Percentiles rank a stretch among this genome's conserved stretches.
phyloP scores from a whole-genome alignment of 2,329 filamentous ascomycete species.

The Colletotrichum noveboracense region DNA sequence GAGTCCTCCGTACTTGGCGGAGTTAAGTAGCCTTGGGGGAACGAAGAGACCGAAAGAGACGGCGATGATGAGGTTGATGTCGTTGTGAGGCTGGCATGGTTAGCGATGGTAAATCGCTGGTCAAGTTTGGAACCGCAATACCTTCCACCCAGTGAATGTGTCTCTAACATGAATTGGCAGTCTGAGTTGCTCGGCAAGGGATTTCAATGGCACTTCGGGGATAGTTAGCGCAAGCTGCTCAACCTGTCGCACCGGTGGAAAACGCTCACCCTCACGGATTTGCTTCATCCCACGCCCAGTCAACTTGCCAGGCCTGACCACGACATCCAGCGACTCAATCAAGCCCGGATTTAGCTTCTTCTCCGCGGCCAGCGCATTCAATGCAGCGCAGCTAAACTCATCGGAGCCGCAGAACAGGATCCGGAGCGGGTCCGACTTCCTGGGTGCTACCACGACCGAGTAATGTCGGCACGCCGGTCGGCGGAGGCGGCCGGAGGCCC shows the following conservation, averaged over 20 bases:
- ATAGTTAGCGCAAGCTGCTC: not conserved
- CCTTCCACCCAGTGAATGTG: conserved; percentile 83
- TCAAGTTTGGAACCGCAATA: conserved; percentile 40
- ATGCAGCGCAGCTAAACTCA: conserved; percentile 81
- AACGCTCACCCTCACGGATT: conserved; percentile 64
- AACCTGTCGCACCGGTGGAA: too few relatives aligned
- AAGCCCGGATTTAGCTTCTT: conserved; percentile 54
- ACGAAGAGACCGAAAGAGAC: conserved; percentile 95
- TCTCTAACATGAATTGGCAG: conserved; percentile 77
- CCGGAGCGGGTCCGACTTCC: conserved; percentile 66
- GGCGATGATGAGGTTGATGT: conserved; percentile 81
- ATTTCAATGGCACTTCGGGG: conserved; percentile 73
- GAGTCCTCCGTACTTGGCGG: conserved; percentile 80
- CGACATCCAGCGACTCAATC: conserved; percentile 82
- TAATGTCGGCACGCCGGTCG: not conserved
- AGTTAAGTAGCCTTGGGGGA: conserved; percentile 73
- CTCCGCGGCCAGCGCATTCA: conserved; percentile 72
- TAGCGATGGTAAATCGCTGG: not conserved
- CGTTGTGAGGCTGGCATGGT: conserved; percentile 54
- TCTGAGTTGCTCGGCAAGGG: conserved; percentile 64
- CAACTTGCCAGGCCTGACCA: conserved; percentile 81
- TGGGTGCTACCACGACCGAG: not conserved
- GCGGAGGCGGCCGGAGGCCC: not conserved
- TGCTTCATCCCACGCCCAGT: conserved; percentile 76
- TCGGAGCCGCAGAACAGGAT: conserved; percentile 97